These are phyloP conservation scores for Cenchrus americanus DNA, from an alignment of 176 grass and related monocot species.

Conservation along the genomic window DNA sequence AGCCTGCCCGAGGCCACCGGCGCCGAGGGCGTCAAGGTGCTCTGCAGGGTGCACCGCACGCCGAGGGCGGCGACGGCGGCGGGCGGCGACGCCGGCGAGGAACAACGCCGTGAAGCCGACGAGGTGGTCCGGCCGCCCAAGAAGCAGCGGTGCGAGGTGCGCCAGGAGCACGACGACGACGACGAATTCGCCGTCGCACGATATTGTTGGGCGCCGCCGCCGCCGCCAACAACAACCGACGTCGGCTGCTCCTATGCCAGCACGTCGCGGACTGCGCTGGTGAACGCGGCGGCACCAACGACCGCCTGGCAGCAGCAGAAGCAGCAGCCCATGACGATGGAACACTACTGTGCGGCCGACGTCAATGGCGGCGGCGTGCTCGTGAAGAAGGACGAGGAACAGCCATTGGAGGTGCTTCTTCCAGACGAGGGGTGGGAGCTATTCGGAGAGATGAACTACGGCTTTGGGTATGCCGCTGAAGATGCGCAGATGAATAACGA, in stretches of 20 bases:
- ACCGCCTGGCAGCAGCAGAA: neutral
- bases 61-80: neutral
- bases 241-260: neutral
- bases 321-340: neutral
- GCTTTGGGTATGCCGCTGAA: neutral
- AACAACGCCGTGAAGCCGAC: neutral
- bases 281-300: neutral
- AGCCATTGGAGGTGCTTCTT: neutral
- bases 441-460: neutral
- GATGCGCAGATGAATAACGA: neutral
- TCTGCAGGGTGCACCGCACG: constrained; percentile 5
- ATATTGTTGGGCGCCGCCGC: neutral
- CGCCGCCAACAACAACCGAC: neutral
- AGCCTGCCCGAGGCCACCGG: neutral
- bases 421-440: neutral
- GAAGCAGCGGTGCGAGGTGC: neutral
- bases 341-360: neutral
- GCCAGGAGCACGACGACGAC: neutral
- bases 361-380: no score
- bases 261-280: neutral
- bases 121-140: neutral
- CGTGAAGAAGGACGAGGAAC: no score
- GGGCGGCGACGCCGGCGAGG: neutral
- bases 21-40: neutral
- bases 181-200: neutral